Conservation (phyloP, 805 yeast genomes). For the Hanseniaspora occidentalis region DNA sequence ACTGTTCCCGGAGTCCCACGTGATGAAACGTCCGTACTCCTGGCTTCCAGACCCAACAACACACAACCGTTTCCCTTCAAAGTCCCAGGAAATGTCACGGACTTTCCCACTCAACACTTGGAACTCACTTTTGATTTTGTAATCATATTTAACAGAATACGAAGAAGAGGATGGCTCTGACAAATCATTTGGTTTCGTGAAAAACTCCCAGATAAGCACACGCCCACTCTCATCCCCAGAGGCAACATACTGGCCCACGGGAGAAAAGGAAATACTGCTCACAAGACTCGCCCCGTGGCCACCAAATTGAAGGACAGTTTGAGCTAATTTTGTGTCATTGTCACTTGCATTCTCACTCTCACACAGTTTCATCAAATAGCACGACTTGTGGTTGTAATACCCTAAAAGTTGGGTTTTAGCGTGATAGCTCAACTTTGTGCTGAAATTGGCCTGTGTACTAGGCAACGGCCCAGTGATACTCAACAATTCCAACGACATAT, state of each 20-base stretch:
- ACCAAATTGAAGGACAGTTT: constrained; percentile 42
- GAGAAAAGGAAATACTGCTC: constrained; percentile 77
- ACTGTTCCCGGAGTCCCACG: constrained; percentile 93
- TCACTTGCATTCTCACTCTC: constrained; percentile 27
- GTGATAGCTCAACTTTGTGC: constrained; percentile 66
- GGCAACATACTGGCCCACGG: constrained; percentile 74
- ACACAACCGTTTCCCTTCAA: constrained; percentile 70
- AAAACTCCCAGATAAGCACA: constrained; percentile 76
- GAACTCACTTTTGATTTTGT: constrained; percentile 64
- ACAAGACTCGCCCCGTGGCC: constrained; percentile 54
- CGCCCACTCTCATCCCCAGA: constrained; percentile 88
- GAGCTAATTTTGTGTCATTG: no score
- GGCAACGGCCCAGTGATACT: constrained; percentile 63
- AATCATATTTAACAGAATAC: constrained; percentile 35
- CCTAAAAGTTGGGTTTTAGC: constrained; percentile 54
- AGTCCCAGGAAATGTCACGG: constrained; percentile 83
- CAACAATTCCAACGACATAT: constrained; percentile 15
- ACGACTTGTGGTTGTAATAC: constrained; percentile 72
- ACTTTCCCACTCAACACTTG: constrained; percentile 71
- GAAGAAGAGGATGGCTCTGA: constrained; percentile 9
- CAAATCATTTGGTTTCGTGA: not conserved
- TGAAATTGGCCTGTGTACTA: constrained; percentile 55
- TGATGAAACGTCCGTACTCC: constrained; percentile 81
- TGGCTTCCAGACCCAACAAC: constrained; percentile 95
- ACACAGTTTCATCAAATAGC: constrained; percentile 55